phyloP scores from a whole-genome alignment of 768 basidiomycete species.

The Xerocomellus chrysenteron region DNA sequence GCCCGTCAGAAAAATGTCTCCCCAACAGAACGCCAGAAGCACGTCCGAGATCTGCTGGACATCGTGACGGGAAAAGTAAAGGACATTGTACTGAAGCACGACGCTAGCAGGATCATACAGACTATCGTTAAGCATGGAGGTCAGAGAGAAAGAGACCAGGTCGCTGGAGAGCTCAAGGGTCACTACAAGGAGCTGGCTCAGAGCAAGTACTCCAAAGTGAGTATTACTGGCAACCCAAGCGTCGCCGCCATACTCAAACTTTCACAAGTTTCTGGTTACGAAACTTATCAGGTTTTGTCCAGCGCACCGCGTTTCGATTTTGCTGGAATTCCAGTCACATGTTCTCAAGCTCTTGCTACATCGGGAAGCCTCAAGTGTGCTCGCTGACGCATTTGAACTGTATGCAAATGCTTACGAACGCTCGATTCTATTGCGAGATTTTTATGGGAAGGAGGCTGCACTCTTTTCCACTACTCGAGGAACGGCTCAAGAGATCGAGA shows the following conservation, averaged over 20 bases:
- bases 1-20: constrained; percentile 72
- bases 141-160: constrained; percentile 69
- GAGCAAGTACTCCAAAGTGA: constrained; percentile 88
- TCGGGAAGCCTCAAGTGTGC: constrained; percentile 76
- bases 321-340: constrained; percentile 74
- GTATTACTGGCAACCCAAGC: constrained; percentile 4
- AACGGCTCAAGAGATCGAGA: constrained; percentile 61
- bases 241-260: background rate
- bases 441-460: constrained; percentile 86
- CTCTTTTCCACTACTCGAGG: constrained; percentile 61
- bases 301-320: constrained; percentile 68
- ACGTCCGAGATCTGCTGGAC: constrained; percentile 71
- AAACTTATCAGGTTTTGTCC: constrained; percentile 81
- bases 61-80: constrained; percentile 78
- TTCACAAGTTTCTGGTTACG: constrained; percentile 66
- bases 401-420: constrained; percentile 86
- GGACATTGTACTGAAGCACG: constrained; percentile 88
- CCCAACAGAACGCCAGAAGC: constrained; percentile 68
- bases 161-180: constrained; percentile 83
- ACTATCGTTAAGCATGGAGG: constrained; percentile 81
- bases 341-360: constrained; percentile 80
- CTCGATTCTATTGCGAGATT: constrained; percentile 75
- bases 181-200: constrained; percentile 74
- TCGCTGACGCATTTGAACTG: constrained; percentile 88
- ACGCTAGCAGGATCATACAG: constrained; percentile 84